Evolutionary conservation across 1,139 yeast genomes (phyloP).

Genomic region (Yamadazyma blattariae): DNA sequence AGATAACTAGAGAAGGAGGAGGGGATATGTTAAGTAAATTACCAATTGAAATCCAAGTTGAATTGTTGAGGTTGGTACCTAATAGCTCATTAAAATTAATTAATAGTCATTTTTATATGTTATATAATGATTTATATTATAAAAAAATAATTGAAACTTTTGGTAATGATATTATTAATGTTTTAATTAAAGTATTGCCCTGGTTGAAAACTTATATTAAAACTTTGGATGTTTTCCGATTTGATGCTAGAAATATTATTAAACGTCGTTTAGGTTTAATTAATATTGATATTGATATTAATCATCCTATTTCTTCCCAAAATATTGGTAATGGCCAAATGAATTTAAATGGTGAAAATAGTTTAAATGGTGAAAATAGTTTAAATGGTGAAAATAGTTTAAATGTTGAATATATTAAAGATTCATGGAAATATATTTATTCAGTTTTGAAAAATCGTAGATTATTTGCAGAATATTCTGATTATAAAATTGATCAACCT

Average conservation of each 20-base stretch:
- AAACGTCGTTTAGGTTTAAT: constrained; percentile 25
- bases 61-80: constrained; percentile 42
- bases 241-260: constrained; percentile 30
- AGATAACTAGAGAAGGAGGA: no score
- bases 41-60: constrained; percentile 52
- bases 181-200: constrained; percentile 31
- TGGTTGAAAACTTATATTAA: constrained; percentile 44
- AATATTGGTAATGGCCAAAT: background rate
- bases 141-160: constrained; percentile 39
- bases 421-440: constrained; percentile 57
- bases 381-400: constrained; percentile 16
- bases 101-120: constrained; percentile 41
- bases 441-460: constrained; percentile 50
- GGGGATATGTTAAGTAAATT: constrained; percentile 24
- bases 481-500: constrained; percentile 52
- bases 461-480: constrained; percentile 50
- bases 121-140: constrained; percentile 50
- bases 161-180: constrained; percentile 36
- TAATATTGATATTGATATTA: constrained; percentile 11
- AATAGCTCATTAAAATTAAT: constrained; percentile 36
- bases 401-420: constrained; percentile 33
- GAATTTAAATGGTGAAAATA: background rate
- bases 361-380: background rate
- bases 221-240: constrained; percentile 49
- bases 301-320: no score